A percentile compares a stretch with the other conserved stretches of the same genome.
These are phyloP conservation scores for Exophiala xenobiotica DNA, from an alignment of 2,329 filamentous ascomycete species.

Conservation along the genomic window DNA sequence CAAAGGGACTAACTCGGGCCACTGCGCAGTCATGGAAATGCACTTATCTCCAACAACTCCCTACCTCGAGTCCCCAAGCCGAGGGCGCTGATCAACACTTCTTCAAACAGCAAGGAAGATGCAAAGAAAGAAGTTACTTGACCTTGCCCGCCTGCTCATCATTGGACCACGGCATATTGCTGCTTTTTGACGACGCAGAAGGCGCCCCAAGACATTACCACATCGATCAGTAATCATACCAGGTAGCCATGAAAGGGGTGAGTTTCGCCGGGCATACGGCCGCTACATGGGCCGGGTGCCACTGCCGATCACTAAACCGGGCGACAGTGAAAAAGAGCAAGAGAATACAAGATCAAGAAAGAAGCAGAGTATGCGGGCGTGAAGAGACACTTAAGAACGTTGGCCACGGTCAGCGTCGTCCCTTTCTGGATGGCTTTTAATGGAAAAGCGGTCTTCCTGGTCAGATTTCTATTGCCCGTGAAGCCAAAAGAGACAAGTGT, in stretches of 20 bases:
- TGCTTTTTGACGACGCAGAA: not conserved
- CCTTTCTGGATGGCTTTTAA: not conserved
- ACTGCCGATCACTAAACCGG: no score
- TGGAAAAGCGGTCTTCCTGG: not conserved
- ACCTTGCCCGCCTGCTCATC: not conserved
- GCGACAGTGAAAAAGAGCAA: no score
- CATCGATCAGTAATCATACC: not conserved
- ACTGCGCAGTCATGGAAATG: no score
- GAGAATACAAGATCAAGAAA: not conserved
- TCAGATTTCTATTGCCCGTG: not conserved
- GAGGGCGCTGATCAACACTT: slow-evolving; percentile 5
- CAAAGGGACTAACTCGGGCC: not conserved
- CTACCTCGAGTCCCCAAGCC: no score
- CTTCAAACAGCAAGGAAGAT: slow-evolving; percentile 7
- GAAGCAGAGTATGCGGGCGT: not conserved
- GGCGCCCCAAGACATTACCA: not conserved
- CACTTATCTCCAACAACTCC: no score
- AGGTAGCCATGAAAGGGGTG: no score
- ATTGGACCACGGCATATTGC: slow-evolving; percentile 8
- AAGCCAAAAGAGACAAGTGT: no score
- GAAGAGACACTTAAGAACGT: slow-evolving; percentile 3
- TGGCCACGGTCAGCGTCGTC: not conserved
- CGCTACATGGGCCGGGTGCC: no score
- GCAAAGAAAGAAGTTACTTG: not conserved
- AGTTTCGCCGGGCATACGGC: not conserved